Percentiles rank a stretch among this genome's conserved stretches.
phyloP scores from a whole-genome alignment of 2,329 filamentous ascomycete genomes.

The Apiospora aurea region DNA sequence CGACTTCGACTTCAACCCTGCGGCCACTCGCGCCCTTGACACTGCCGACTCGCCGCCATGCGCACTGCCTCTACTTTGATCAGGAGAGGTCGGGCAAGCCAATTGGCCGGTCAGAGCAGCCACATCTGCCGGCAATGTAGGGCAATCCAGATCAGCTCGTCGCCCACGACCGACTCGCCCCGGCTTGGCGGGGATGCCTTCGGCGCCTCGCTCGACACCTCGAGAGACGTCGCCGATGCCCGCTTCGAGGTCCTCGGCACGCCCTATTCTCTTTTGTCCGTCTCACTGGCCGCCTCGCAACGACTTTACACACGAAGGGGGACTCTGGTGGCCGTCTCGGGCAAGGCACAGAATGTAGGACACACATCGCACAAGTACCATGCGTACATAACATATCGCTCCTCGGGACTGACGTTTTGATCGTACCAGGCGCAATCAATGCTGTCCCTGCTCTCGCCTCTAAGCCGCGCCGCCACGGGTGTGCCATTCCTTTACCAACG shows the following conservation, averaged over 20 bases:
- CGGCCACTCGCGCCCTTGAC: conserved; percentile 13
- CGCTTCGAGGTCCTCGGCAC: conserved; percentile 92
- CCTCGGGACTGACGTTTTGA: conserved; percentile 19
- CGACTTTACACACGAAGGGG: conserved; percentile 91
- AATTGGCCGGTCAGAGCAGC: conserved; percentile 33
- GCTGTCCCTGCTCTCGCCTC: conserved; percentile 83
- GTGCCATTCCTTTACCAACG: conserved; percentile 96
- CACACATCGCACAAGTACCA: background rate
- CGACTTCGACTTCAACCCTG: background rate
- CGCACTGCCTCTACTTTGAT: conserved; percentile 38
- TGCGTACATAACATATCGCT: conserved; percentile 19
- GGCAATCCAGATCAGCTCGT: conserved; percentile 67
- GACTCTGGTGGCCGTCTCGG: conserved; percentile 87
- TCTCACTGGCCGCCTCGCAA: conserved; percentile 91
- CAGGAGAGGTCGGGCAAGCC: conserved; percentile 35
- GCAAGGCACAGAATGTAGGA: conserved; percentile 86
- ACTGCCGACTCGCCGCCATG: conserved; percentile 34
- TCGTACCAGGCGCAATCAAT: conserved; percentile 78
- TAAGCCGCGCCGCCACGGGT: conserved; percentile 79
- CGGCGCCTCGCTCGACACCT: conserved; percentile 52
- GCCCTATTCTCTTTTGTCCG: conserved; percentile 92
- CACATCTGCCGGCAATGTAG: conserved; percentile 64
- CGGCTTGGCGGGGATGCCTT: conserved; percentile 62
- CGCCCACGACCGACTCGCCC: conserved; percentile 64
- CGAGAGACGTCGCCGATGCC: conserved; percentile 72